phyloP scores from a whole-genome alignment of 2,329 filamentous ascomycete species.

The Fusarium virguliforme region DNA sequence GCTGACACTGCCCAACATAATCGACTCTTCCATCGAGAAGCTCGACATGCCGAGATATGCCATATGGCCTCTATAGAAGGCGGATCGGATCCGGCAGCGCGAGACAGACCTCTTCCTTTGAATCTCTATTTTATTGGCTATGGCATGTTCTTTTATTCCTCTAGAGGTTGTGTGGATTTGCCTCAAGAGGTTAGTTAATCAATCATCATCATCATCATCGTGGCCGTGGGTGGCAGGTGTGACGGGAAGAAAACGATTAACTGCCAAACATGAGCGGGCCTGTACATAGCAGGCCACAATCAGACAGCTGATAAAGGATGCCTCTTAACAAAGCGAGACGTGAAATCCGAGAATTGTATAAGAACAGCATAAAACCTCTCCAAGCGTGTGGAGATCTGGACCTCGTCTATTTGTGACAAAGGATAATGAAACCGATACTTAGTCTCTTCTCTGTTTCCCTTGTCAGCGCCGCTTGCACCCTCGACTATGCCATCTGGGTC shows the following conservation, averaged over 20 bases:
- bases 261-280: neutral
- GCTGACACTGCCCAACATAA: too few relatives aligned
- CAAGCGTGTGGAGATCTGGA: neutral
- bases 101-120: neutral
- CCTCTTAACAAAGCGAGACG: too few relatives aligned
- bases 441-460: conserved; percentile 7
- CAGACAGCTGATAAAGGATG: neutral
- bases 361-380: neutral
- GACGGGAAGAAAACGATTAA: neutral
- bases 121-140: neutral
- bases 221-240: neutral
- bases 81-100: too few relatives aligned
- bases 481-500: conserved; percentile 12
- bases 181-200: neutral
- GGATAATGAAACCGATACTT: conserved; percentile 10
- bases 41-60: too few relatives aligned
- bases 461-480: conserved; percentile 12
- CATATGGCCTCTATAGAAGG: too few relatives aligned
- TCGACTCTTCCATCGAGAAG: too few relatives aligned
- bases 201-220: neutral
- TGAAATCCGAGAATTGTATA: neutral
- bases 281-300: neutral
- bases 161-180: neutral
- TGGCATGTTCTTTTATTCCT: neutral
- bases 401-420: neutral